Evolutionary conservation across 169 alveolate genomes (phyloP), one percentile per base, ranked within the genome.

Genomic region (Ichthyophthirius multifiliis): DNA sequence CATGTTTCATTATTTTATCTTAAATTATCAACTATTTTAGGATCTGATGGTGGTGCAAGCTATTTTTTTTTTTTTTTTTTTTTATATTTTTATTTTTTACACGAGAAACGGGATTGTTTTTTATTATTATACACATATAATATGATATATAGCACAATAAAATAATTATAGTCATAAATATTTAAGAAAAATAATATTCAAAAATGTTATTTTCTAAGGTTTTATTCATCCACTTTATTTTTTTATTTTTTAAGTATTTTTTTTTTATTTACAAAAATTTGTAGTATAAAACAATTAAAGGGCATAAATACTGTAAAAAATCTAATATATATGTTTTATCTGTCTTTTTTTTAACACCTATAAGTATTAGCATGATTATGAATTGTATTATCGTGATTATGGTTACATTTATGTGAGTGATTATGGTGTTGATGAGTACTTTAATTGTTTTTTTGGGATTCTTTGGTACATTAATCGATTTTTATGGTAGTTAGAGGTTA

Each of bases 231-330:
- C 48, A 67, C 77, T 67, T 7, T 37, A 18, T 18, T 13, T n/a
- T 13, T 67, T 5, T 30, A 20, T 5, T 1, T 16, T 27, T 64
- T 64, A 64, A 65, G 16, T 1, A 34, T 65, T n/a, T 10, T 6
- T 18, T 31, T n/a, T 16, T 35, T 13, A 12, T 39, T 67, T 67
- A 67, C 77, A 30, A 67, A 67, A 23, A 37, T 37, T 39, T 67
- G 27, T 20, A 67, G 20, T 23, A 67, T 31, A 31, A 34, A 35
- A n/a, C 77, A 34, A 12, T 67, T 18, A 23, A 41, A 34, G 0
- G 77, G 77, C 77, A 67, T 67, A 67, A 67, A 67, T 62, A 67
- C 41, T 15, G 77, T 67, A 37, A 67, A 67, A 20, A 67, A 67
- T 67, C 71, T 55, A 10, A 55, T 55, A 23, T 27, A 55, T 18